Evolutionary conservation across 768 basidiomycete genomes (phyloP).

Genomic region (Obba rivulosa): DNA sequence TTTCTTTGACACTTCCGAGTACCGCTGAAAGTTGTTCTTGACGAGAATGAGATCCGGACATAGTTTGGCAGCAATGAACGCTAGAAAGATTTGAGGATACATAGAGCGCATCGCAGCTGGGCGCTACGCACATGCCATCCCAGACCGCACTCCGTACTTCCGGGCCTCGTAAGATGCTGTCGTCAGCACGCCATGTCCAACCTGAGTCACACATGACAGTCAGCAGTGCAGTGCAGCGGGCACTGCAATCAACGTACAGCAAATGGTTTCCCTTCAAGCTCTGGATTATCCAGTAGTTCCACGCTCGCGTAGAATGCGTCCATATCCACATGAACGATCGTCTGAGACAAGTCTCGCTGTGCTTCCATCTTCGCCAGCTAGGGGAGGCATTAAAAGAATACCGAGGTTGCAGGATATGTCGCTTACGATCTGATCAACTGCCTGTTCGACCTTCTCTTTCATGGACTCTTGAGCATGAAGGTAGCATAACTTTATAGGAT

Average conservation of each 20-base stretch:
- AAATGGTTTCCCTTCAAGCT: constrained; percentile 67
- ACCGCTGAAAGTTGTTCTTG: constrained; percentile 49
- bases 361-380: constrained; percentile 70
- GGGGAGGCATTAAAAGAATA: background rate
- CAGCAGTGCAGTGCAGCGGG: background rate
- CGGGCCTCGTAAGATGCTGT: constrained; percentile 93
- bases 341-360: constrained; percentile 73
- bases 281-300: constrained; percentile 62
- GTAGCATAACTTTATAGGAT: no score
- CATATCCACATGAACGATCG: constrained; percentile 93
- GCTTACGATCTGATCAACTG: constrained; percentile 68
- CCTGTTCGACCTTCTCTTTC: constrained; percentile 53
- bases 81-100: constrained; percentile 20
- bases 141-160: constrained; percentile 86
- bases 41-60: constrained; percentile 85
- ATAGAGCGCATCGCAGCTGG: background rate
- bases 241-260: constrained; percentile 38
- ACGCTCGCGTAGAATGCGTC: constrained; percentile 90
- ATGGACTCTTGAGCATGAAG: background rate
- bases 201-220: constrained; percentile 28
- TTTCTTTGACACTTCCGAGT: constrained; percentile 62
- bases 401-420: background rate
- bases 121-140: constrained; percentile 74
- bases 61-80: constrained; percentile 89
- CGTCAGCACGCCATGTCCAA: constrained; percentile 77